phyloP scores from a whole-genome alignment of 2,329 filamentous ascomycete species.

The Botrytis fragariae region DNA sequence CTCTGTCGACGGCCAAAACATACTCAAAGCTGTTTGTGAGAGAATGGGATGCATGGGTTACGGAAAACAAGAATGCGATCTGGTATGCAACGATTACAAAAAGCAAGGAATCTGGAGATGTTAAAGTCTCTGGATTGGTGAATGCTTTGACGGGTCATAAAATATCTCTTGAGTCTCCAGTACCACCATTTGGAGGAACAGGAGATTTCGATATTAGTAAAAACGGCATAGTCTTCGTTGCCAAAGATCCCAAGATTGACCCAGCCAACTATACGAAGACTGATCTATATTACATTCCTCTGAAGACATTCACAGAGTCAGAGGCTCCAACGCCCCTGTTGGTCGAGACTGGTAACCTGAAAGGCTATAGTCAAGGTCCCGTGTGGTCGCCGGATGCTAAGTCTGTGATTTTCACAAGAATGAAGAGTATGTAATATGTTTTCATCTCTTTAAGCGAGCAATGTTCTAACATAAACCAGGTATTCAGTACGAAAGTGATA shows the following conservation, averaged over 20 bases:
- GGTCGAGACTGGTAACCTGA: slow-evolving; percentile 55
- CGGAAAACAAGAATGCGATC: slow-evolving; percentile 66
- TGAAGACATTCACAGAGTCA: slow-evolving; percentile 57
- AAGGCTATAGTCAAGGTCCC: slow-evolving; percentile 64
- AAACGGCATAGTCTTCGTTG: slow-evolving; percentile 67
- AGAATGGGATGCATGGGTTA: slow-evolving; percentile 79
- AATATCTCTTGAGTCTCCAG: slow-evolving; percentile 58
- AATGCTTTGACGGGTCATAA: slow-evolving; percentile 58
- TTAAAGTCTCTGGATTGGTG: slow-evolving; percentile 46
- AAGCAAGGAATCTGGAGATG: slow-evolving; percentile 27
- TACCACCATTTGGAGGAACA: slow-evolving; percentile 74
- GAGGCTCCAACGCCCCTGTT: slow-evolving; percentile 51
- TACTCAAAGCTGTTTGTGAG: slow-evolving; percentile 76
- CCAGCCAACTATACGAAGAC: slow-evolving; percentile 76
- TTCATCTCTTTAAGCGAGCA: not conserved
- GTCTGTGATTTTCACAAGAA: slow-evolving; percentile 72
- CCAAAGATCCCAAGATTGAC: slow-evolving; percentile 70
- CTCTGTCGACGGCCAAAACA: slow-evolving; percentile 62
- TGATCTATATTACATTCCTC: slow-evolving; percentile 71
- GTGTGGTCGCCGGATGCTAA: slow-evolving; percentile 72
- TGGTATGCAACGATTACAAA: slow-evolving; percentile 65
- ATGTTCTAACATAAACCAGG: not conserved
- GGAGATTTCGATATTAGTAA: slow-evolving; percentile 76
- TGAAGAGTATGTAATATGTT: slow-evolving; percentile 53
- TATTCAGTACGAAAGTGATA: slow-evolving; percentile 78